phyloP scores from a whole-genome alignment of 2,329 filamentous ascomycete species.

The Sclerotinia trifoliorum region DNA sequence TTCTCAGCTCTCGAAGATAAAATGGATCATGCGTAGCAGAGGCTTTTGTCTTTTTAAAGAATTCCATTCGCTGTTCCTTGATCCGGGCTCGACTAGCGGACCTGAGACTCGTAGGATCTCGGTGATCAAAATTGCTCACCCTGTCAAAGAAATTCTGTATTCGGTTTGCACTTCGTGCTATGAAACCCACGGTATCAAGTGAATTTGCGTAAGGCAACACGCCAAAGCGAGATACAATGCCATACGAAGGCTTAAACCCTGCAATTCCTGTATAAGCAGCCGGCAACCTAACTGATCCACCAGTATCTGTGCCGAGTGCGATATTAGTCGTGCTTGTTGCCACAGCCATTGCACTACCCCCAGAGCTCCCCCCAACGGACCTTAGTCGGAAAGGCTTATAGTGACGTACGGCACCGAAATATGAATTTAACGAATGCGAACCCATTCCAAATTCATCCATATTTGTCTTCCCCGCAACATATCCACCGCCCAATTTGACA shows the following conservation, averaged over 20 bases:
- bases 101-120: constrained; percentile 55
- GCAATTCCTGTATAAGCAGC: constrained; percentile 68
- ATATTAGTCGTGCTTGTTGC: constrained; percentile 55
- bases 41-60: not conserved
- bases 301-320: constrained; percentile 87
- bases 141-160: constrained; percentile 39
- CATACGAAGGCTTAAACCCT: constrained; percentile 74
- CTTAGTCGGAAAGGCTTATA: not conserved
- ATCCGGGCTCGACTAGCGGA: constrained; percentile 44
- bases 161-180: constrained; percentile 47
- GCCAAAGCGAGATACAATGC: constrained; percentile 65
- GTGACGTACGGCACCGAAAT: constrained; percentile 58
- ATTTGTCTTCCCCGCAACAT: constrained; percentile 76
- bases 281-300: constrained; percentile 67
- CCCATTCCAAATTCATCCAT: constrained; percentile 98
- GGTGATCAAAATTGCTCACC: constrained; percentile 25
- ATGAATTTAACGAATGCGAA: constrained; percentile 71
- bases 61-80: constrained; percentile 11
- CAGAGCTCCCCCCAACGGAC: constrained; percentile 86
- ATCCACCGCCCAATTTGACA: constrained; percentile 61
- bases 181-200: constrained; percentile 68
- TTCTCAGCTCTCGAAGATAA: constrained; percentile 39
- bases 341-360: constrained; percentile 87
- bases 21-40: not conserved
- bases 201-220: constrained; percentile 74